These are phyloP conservation scores for Saccharomyces hybrid DNA, from an alignment of 1,139 yeast genomes.

Conservation along the genomic window DNA sequence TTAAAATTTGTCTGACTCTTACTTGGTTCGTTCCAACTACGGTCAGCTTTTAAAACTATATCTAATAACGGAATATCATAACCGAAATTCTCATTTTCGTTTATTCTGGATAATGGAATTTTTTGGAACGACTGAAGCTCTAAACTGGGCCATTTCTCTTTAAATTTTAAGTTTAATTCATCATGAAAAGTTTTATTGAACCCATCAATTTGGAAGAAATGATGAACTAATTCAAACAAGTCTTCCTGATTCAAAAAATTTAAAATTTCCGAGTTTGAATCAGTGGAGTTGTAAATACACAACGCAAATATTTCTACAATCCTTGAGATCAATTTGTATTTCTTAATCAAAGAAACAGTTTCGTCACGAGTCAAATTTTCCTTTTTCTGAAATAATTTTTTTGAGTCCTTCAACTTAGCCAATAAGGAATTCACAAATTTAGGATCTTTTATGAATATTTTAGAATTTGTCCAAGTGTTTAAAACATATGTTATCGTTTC, in stretches of 20 bases:
- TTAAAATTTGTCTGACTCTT: slow-evolving; percentile 35
- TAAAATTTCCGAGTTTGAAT: slow-evolving; percentile 39
- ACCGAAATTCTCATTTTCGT: slow-evolving; percentile 40
- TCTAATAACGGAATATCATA: slow-evolving; percentile 64
- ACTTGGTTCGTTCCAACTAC: slow-evolving; percentile 42
- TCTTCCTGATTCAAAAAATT: slow-evolving; percentile 37
- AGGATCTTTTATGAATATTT: slow-evolving; percentile 43
- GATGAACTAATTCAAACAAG: slow-evolving; percentile 34
- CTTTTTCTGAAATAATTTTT: slow-evolving; percentile 17
- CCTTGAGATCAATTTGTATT: slow-evolving; percentile 53
- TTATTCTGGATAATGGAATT: slow-evolving; percentile 45
- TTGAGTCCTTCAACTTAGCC: slow-evolving; percentile 29
- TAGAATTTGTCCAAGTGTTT: slow-evolving; percentile 61
- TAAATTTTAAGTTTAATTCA: slow-evolving; percentile 40
- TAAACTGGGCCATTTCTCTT: slow-evolving; percentile 41
- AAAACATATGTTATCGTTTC: slow-evolving; percentile 61
- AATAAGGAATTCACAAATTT: slow-evolving; percentile 48
- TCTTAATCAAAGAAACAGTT: slow-evolving; percentile 42
- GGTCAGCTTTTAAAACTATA: slow-evolving; percentile 41
- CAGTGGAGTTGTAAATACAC: slow-evolving; percentile 54
- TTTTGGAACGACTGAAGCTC: slow-evolving; percentile 37
- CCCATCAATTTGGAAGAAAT: slow-evolving; percentile 35
- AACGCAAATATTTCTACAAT: slow-evolving; percentile 71
- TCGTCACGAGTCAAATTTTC: slow-evolving; percentile 16
- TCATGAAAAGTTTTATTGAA: slow-evolving; percentile 43